phyloP scores from a whole-genome alignment of 495 filamentous ascomycete genomes.

The Beverwykella pulmonaria region DNA sequence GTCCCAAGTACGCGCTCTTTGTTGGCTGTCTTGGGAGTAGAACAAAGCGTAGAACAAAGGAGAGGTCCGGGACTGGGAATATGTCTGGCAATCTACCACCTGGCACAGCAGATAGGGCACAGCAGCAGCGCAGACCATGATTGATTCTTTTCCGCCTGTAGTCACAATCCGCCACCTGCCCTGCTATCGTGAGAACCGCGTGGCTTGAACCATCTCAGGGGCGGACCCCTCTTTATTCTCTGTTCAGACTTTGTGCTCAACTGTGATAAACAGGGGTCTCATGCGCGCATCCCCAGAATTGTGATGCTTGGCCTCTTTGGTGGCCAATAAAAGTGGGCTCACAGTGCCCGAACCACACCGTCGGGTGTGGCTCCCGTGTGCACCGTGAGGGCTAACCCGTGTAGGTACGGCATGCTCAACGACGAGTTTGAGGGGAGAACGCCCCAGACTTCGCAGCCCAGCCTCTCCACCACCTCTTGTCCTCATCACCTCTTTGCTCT shows the following conservation, averaged over 20 bases:
- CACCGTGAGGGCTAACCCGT: background rate
- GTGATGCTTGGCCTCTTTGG: background rate
- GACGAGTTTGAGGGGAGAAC: background rate
- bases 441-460: background rate
- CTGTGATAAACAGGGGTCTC: background rate
- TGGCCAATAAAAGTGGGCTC: background rate
- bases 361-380: background rate
- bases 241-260: background rate
- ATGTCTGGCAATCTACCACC: too few relatives aligned
- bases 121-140: too few relatives aligned
- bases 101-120: too few relatives aligned
- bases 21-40: too few relatives aligned
- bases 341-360: background rate
- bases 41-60: too few relatives aligned
- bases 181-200: background rate
- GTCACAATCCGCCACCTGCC: too few relatives aligned
- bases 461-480: background rate
- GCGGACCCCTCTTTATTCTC: background rate
- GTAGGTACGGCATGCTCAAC: background rate
- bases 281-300: conserved; percentile 7
- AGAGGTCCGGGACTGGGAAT: too few relatives aligned
- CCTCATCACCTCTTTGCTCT: background rate
- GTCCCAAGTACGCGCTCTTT: too few relatives aligned
- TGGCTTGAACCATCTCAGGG: background rate
- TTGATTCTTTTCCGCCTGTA: too few relatives aligned